A percentile compares a stretch with the other conserved stretches of the same genome.
Conservation (phyloP, 306 rosid genomes). For the Cicer pinnatifidum region DNA sequence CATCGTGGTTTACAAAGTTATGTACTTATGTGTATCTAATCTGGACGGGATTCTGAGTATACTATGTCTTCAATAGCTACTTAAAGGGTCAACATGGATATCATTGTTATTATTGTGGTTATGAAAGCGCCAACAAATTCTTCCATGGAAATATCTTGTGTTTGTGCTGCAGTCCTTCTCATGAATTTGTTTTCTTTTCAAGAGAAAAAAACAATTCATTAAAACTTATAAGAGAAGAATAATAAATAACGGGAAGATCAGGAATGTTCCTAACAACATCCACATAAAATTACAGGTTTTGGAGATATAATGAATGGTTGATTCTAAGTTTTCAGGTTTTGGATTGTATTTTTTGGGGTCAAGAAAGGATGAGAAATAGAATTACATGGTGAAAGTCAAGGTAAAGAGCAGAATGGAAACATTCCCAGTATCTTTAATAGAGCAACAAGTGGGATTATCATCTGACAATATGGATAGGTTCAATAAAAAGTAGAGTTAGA, state of each 20-base stretch:
- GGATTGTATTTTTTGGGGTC: not conserved
- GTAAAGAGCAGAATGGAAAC: not conserved
- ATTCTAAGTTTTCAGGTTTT: slow-evolving; percentile 3
- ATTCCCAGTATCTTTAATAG: not conserved
- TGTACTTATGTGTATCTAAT: slow-evolving; percentile 7
- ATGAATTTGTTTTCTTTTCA: not conserved
- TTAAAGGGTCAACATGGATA: not conserved
- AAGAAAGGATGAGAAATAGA: not conserved
- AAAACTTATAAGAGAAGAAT: not conserved
- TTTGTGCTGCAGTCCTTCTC: slow-evolving; percentile 24
- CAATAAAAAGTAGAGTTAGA: not conserved
- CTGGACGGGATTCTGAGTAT: not conserved
- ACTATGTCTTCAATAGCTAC: slow-evolving; percentile 27
- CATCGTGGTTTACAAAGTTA: slow-evolving; percentile 7
- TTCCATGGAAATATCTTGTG: slow-evolving; percentile 19
- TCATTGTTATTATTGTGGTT: slow-evolving; percentile 16
- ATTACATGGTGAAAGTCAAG: not conserved
- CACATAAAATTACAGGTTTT: not conserved
- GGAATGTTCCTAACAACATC: slow-evolving; percentile 1
- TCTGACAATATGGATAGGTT: slow-evolving; percentile 1
- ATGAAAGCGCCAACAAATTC: slow-evolving; percentile 17
- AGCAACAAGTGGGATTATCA: not conserved
- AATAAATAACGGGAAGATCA: slow-evolving; percentile 10
- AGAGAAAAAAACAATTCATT: slow-evolving; percentile 20
- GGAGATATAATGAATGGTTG: not conserved